Base-by-base conservation (phyloP, 306 rosid species). In the Cotoneaster glaucophyllus region DNA sequence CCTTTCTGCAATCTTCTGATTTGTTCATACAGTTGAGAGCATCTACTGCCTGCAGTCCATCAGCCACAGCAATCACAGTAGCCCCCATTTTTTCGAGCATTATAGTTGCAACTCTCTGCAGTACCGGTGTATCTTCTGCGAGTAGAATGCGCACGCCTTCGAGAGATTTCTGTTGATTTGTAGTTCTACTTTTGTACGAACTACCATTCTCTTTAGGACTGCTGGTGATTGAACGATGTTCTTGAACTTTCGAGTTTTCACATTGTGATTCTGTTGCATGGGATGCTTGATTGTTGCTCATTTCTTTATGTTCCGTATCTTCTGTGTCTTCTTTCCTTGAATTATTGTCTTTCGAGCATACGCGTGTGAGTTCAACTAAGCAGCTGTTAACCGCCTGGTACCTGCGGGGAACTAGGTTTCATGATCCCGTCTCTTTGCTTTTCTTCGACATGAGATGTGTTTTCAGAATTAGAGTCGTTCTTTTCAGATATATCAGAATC, bases 21-120 rank as follows among this genome's bases (percentile, higher is more conserved):
- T 70, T 68, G 22, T 78, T 74, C 90, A 76, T 78, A 78, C 80
- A 78, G 63, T 79, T 80, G 34, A 96, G 85, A 76, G 98, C 93
- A 9, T 96, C 99, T n/a, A 96, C 97, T 67, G 98, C 96, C 74
- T 84, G 97, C 80, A 86, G 84, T 71, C 99, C 99, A 58, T 96
- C 99, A 50, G 96, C 93, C 26, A 88, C 97, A 34, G 96, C 96
- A 57, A 91, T 82, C 64, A 90, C 99, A 34, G 73, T 64, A 25
- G 99, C 99, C 82, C 99, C 98, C 97, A 96, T 90, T 83, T 92
- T 96, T 74, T 96, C 98, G 19, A 96, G 97, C 99, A 96, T 96
- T 84, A 90, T 96, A 61, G 90, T 92, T 58, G 99, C 97, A 32
- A 96, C 99, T 85, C 93, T 90, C 78, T 96, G 99, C 59, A 96